phyloP scores from a whole-genome alignment of 2,329 filamentous ascomycete species.

The Calcarisporium arbuscula region DNA sequence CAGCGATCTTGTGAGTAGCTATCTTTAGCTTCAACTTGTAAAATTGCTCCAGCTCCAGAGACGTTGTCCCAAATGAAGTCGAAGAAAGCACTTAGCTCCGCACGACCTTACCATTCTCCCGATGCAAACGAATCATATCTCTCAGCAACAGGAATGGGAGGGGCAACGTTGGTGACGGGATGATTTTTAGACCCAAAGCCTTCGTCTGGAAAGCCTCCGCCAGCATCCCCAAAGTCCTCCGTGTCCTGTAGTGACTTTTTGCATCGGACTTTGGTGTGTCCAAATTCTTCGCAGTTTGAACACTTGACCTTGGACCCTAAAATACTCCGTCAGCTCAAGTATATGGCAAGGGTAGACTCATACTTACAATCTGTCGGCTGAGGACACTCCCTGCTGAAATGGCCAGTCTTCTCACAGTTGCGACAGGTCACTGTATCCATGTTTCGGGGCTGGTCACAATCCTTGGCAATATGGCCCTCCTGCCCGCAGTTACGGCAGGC shows the following conservation, averaged over 20 bases:
- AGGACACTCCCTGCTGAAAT: conserved; percentile 57
- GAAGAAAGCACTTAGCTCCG: no score
- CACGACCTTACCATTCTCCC: no score
- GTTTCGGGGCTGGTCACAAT: conserved; percentile 42
- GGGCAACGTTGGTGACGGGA: no score
- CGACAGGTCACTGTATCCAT: conserved; percentile 49
- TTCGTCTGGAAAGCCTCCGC: no score
- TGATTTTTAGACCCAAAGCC: no score
- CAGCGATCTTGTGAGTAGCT: no score
- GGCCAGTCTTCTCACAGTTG: conserved; percentile 54
- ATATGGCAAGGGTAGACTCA: background rate
- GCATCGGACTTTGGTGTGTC: conserved; percentile 33
- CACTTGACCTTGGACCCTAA: conserved; percentile 34
- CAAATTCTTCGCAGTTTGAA: conserved; percentile 30
- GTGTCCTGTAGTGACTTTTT: conserved; percentile 19
- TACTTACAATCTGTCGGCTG: conserved; percentile 41
- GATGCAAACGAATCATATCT: no score
- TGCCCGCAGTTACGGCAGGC: conserved; percentile 58
- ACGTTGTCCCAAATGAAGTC: no score
- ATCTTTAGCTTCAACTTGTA: no score
- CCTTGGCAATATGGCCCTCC: conserved; percentile 50
- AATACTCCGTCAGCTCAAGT: conserved; percentile 13
- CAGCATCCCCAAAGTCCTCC: background rate
- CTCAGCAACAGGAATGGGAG: no score
- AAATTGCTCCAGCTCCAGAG: no score